Percentiles rank a stretch among this genome's conserved stretches.
phyloP scores from a whole-genome alignment of 2,329 filamentous ascomycete species.

The Cercospora zeina region DNA sequence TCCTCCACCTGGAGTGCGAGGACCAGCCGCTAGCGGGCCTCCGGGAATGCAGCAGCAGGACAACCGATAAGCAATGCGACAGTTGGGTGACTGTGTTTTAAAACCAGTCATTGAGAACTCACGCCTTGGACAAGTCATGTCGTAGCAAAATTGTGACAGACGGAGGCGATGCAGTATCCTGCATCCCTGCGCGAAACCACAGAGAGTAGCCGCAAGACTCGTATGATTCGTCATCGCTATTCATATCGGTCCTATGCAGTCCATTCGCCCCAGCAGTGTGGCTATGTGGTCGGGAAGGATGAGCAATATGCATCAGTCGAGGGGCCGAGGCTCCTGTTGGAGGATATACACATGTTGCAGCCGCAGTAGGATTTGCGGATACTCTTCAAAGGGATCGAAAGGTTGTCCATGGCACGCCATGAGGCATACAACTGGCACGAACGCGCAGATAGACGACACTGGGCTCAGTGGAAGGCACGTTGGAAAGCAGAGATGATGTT shows the following conservation, averaged over 20 bases:
- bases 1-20: constrained; percentile 26
- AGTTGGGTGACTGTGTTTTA: neutral
- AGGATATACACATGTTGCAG: neutral
- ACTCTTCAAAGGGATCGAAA: neutral
- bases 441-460: neutral
- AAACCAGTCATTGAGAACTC: neutral
- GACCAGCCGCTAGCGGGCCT: constrained; percentile 22
- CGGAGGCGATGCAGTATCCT: neutral
- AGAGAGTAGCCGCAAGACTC: neutral
- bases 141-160: neutral
- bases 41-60: constrained; percentile 19
- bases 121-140: neutral
- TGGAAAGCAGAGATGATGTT: neutral
- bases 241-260: neutral
- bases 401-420: neutral
- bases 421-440: neutral
- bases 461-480: neutral
- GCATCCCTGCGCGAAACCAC: neutral
- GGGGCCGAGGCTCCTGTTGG: neutral
- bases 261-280: neutral
- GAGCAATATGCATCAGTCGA: neutral
- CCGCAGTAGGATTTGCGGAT: neutral
- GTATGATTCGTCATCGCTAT: neutral
- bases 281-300: neutral
- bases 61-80: neutral